phyloP scores from a whole-genome alignment of 2,329 filamentous ascomycete genomes.

The Talaromyces pinophilus region DNA sequence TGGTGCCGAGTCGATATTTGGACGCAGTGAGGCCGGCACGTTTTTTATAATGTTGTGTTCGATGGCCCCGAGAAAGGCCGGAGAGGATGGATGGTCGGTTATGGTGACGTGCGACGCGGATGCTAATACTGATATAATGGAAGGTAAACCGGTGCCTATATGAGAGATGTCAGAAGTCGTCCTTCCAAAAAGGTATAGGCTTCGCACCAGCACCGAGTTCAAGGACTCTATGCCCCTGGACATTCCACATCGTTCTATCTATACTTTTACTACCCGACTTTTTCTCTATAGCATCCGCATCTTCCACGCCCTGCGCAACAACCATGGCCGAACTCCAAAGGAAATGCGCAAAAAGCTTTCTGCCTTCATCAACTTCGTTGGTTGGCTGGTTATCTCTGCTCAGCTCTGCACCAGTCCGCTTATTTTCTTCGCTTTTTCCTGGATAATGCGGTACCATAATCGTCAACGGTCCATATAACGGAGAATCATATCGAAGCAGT shows the following conservation, averaged over 20 bases:
- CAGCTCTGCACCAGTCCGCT: no score
- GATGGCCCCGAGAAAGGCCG: constrained; percentile 45
- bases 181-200: not conserved
- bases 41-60: constrained; percentile 52
- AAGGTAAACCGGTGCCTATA: constrained; percentile 46
- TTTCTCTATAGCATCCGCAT: constrained; percentile 28
- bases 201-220: constrained; percentile 62
- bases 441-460: constrained; percentile 48
- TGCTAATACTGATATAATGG: constrained; percentile 40
- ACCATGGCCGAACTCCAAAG: constrained; percentile 58
- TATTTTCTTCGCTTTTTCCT: constrained; percentile 33
- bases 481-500: constrained; percentile 53
- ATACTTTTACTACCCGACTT: not conserved
- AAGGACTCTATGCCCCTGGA: constrained; percentile 54
- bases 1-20: constrained; percentile 43
- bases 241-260: constrained; percentile 38
- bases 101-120: constrained; percentile 46
- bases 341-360: constrained; percentile 60
- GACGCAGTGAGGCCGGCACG: constrained; percentile 33
- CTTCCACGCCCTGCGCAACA: constrained; percentile 46
- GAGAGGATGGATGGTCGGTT: constrained; percentile 53
- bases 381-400: not conserved
- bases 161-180: not conserved
- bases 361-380: constrained; percentile 46
- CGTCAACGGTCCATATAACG: constrained; percentile 42